Evolutionary conservation across 2,329 filamentous ascomycete genomes (phyloP).

Genomic region (Fusarium sulawesiense): DNA sequence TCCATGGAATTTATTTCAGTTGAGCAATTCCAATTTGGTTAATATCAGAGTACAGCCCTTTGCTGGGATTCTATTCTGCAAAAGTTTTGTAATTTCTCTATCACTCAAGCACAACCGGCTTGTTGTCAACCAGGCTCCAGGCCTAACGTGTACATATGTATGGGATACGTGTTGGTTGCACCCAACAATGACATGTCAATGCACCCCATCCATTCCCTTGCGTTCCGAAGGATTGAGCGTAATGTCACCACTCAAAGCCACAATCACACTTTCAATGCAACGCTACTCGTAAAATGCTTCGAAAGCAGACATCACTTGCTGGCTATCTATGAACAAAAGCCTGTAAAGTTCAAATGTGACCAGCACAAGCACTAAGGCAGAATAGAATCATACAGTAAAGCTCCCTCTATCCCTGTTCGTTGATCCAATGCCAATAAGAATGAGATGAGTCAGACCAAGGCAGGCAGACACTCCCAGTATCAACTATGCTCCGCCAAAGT

Average conservation of each 20-base stretch:
- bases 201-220: neutral
- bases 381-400: slow-evolving; percentile 9
- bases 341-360: slow-evolving; percentile 34
- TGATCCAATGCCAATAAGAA: slow-evolving; percentile 16
- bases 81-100: too few species aligned
- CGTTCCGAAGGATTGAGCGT: neutral
- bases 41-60: neutral
- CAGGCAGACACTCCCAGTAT: slow-evolving; percentile 6
- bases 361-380: slow-evolving; percentile 34
- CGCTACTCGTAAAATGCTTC: neutral
- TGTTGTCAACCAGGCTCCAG: neutral
- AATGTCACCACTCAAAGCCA: neutral
- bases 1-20: neutral
- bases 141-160: neutral
- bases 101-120: neutral
- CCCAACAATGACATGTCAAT: neutral
- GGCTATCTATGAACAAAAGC: slow-evolving; percentile 33
- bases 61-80: neutral
- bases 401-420: slow-evolving; percentile 16
- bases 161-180: neutral
- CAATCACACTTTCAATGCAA: neutral
- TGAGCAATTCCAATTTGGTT: neutral
- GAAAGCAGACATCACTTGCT: slow-evolving; percentile 7
- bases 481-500: slow-evolving; percentile 11
- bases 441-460: slow-evolving; percentile 1